Evolutionary conservation across 192 early-diverging fungal species (phyloP), one percentile per base, ranked within the genome.

Genomic region (Bifiguratus adelaidae): DNA sequence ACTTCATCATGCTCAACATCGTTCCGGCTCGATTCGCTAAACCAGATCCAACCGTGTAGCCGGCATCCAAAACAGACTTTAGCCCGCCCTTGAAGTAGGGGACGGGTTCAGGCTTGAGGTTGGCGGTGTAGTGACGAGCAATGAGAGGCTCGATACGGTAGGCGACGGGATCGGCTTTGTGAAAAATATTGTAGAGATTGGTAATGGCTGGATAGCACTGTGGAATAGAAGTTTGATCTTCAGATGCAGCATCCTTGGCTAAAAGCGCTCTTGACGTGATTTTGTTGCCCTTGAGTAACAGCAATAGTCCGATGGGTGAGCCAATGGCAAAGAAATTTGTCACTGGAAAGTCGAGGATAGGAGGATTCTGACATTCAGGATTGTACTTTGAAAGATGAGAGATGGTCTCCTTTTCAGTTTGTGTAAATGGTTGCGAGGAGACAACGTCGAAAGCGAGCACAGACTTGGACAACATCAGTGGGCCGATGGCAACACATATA

Each of bases 51-150:
- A 88, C 65, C 37, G 86, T 81, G 36, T 77, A 70, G 43, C 83
- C 74, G 4, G 78, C 87, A 34, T 78, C 63, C 19, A 86, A 61
- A 7, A 76, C 63, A 43, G 73, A 74, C 41, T 72, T 86, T 4
- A 91, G 53, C 21, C 88, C 88, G 13, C 88, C 88, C 47, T 91
- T 91, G 41, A 81, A 80, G 44, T 89, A 91, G 7, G 76, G 82
- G 27, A 91, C 70, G 19, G 71, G 68, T 5, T 74, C 80, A 7
- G 88, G 88, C 49, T 86, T 86, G 15, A 72, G 42, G 13, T 58
- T 64, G 1, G 58, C 44, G 29, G 74, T 71, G 29, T 78, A 78
- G 12, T 73, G 55, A 4, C 71, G 66, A 12, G 70, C 53, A 30
- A 88, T 77, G 4, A 89, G 48, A 8, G 88, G 88, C 46, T 91